Base-by-base conservation (phyloP, 73 alveolate species). In the Paramecium bursaria region DNA sequence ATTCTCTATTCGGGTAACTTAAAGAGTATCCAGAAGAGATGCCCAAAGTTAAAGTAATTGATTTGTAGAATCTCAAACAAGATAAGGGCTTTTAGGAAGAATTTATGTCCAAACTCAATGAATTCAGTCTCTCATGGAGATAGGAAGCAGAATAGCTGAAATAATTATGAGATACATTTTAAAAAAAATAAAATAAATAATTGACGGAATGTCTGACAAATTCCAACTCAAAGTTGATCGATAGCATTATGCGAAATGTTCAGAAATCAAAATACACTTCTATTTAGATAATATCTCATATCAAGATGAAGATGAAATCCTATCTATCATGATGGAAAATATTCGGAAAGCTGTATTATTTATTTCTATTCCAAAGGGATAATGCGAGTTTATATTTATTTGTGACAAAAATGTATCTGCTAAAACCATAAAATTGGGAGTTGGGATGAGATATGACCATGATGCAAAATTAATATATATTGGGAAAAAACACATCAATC, bases 391-490 rank as follows among this genome's bases (percentile, higher is more conserved):
- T 15, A 67, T 67, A 21, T 7, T 39, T 19, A 67, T 67, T 30
- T 39, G 60, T 15, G 82, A 42, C 11, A 67, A 33, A 47, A 42
- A 67, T 67, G 6, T 0, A 3, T 21, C 23, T 21, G 82, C 33
- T 39, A 7, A 47, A 21, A 67, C 82, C n/a, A 67, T 67, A 25
- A 57, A 67, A 21, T 39, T 67, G 22, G 82, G 60, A 0, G 44
- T 67, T 39, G 82, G 82, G 9, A 67, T 67, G 82, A 15, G 82
- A 67, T 67, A 67, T 15, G 82, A 67, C 27, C 33, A 67, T 35
- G 82, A 67, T 67, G 82, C 82, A 19, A 67, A 67, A 67, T 67
- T 67, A 25, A 67, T 67, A 31, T 67, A 67, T 4, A 67, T 67
- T 67, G 82, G 82, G 3, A 67, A 67, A 47, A 67, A 67, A 13